phyloP scores from a whole-genome alignment of 2,329 filamentous ascomycete species.

The Reticulascus tulasneorum region DNA sequence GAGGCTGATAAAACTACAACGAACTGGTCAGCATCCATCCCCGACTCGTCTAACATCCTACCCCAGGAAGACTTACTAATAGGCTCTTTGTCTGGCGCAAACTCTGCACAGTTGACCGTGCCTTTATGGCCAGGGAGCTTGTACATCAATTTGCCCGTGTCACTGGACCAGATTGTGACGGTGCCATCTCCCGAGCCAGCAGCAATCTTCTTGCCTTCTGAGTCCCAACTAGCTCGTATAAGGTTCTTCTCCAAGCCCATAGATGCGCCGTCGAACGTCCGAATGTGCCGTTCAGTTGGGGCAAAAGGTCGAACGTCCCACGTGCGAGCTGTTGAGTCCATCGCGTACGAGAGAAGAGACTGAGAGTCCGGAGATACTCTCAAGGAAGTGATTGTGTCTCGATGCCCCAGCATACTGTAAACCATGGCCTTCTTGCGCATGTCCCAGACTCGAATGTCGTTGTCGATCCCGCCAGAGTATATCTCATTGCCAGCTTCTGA shows the following conservation, averaged over 20 bases:
- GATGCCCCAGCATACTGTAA: constrained; percentile 85
- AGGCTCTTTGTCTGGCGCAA: constrained; percentile 79
- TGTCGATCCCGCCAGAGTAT: constrained; percentile 92
- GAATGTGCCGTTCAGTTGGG: constrained; percentile 76
- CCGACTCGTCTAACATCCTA: background rate
- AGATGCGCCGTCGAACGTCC: constrained; percentile 89
- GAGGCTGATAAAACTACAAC: constrained; percentile 77
- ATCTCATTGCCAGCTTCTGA: constrained; percentile 93
- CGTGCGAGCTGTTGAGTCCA: constrained; percentile 89
- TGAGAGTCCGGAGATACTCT: constrained; percentile 91
- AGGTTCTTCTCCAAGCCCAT: constrained; percentile 88
- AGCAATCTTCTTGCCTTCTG: constrained; percentile 78
- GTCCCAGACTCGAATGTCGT: constrained; percentile 97
- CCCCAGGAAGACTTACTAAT: constrained; percentile 66
- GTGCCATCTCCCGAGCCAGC: constrained; percentile 88
- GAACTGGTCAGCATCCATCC: constrained; percentile 27
- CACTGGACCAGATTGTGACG: constrained; percentile 84
- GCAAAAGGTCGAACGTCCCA: constrained; percentile 98
- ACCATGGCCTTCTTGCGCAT: constrained; percentile 84
- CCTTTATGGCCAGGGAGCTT: constrained; percentile 95
- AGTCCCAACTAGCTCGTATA: constrained; percentile 85
- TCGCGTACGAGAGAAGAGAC: constrained; percentile 82
- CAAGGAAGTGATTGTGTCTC: constrained; percentile 86
- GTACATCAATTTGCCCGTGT: constrained; percentile 85
- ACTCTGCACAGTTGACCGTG: constrained; percentile 90